These are phyloP conservation scores for Cyberlindnera xylosilytica DNA, from an alignment of 805 yeast species.

Conservation along the genomic window DNA sequence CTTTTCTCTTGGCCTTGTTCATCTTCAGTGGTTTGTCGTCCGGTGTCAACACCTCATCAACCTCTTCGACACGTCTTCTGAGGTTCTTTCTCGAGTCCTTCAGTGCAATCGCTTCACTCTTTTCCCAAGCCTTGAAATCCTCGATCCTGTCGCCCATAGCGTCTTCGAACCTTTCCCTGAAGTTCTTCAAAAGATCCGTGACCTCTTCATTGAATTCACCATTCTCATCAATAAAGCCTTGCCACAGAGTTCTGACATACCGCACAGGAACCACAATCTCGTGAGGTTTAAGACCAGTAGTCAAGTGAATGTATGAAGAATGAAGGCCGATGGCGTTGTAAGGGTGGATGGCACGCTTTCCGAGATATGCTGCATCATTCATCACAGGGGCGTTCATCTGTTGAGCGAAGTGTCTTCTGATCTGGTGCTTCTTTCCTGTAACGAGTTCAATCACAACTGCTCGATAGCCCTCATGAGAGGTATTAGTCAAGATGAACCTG, in stretches of 20 bases:
- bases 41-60: neutral
- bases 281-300: constrained; percentile 26
- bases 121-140: neutral
- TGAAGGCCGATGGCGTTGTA: constrained; percentile 33
- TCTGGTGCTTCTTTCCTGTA: constrained; percentile 41
- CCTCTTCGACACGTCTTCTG: too few relatives aligned
- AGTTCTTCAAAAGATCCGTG: constrained; percentile 18
- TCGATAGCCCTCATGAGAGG: constrained; percentile 15
- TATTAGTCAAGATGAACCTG: constrained; percentile 11
- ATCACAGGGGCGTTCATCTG: constrained; percentile 27
- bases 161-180: constrained; percentile 17
- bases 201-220: constrained; percentile 28
- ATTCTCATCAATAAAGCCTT: constrained; percentile 21
- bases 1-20: neutral
- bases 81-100: too few relatives aligned
- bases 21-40: neutral
- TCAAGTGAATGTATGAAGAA: constrained; percentile 32
- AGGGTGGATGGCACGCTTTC: constrained; percentile 9
- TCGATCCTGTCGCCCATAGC: neutral
- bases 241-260: constrained; percentile 26
- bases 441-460: constrained; percentile 31
- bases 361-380: constrained; percentile 30
- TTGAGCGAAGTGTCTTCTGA: constrained; percentile 31
- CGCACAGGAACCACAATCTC: constrained; percentile 15
- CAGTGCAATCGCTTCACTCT: neutral